Conservation (phyloP, 306 rosid species). For the Sicyos edulis region DNA sequence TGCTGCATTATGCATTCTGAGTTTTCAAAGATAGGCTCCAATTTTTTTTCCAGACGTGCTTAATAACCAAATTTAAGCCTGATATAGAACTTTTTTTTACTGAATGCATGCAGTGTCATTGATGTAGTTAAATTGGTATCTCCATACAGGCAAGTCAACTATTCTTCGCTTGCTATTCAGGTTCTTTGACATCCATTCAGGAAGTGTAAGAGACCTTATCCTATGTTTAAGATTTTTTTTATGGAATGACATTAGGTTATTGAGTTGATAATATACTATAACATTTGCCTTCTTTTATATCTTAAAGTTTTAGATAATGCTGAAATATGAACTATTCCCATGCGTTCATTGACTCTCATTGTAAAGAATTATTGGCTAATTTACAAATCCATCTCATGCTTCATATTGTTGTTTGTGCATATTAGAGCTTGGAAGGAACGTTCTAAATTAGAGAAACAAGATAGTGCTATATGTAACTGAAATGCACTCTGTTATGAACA, state of each 20-base stretch:
- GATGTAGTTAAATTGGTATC: constrained; percentile 31
- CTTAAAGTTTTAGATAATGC: neutral
- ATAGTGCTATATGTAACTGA: too few relatives aligned
- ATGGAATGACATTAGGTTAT: constrained; percentile 7
- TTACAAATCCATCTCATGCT: too few relatives aligned
- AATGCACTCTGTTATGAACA: too few relatives aligned
- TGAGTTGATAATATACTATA: neutral
- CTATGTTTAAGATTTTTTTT: constrained; percentile 24
- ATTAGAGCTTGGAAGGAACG: too few relatives aligned
- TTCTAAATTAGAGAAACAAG: too few relatives aligned
- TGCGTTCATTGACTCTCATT: neutral
- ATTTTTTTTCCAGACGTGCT: neutral
- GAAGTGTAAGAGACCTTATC: constrained; percentile 69
- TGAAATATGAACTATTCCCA: neutral
- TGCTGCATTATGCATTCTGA: neutral
- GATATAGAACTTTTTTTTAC: neutral
- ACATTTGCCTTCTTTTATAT: neutral
- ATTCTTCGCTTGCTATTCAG: constrained; percentile 92
- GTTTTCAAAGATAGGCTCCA: neutral
- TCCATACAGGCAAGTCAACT: constrained; percentile 88
- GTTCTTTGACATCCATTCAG: constrained; percentile 76
- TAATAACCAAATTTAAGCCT: constrained; percentile 18
- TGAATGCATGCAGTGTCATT: constrained; percentile 20
- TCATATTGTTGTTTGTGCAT: too few relatives aligned
- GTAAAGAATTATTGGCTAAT: neutral